A percentile compares a stretch with the other conserved stretches of the same genome.
Evolutionary conservation across 2,329 filamentous ascomycete species (phyloP).

Genomic region (Venturia oleaginea): DNA sequence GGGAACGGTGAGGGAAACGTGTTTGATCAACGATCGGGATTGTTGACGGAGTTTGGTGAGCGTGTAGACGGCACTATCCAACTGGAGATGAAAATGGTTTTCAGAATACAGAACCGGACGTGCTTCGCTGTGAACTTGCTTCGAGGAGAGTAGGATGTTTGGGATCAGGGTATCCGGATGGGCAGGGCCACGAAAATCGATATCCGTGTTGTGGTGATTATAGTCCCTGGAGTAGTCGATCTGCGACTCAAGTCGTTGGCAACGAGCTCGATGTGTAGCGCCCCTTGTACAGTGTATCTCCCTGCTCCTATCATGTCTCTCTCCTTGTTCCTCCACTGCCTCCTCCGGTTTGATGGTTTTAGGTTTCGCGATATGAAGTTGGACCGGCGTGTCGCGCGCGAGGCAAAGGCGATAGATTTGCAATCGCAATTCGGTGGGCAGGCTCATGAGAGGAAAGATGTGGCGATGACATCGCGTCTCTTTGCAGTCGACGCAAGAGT

Average conservation of each 20-base stretch:
- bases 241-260: neutral
- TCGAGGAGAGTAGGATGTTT: conserved; percentile 31
- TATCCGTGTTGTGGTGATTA: neutral
- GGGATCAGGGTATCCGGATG: conserved; percentile 16
- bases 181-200: neutral
- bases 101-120: conserved; percentile 32
- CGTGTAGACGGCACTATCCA: conserved; percentile 29
- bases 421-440: conserved; percentile 39
- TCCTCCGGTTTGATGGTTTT: conserved; percentile 15
- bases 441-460: conserved; percentile 31
- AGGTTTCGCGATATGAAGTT: conserved; percentile 20
- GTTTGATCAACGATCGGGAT: conserved; percentile 34
- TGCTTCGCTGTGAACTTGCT: conserved; percentile 33
- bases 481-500: neutral
- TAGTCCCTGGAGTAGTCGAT: neutral
- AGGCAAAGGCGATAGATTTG: conserved; percentile 35
- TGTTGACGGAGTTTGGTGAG: conserved; percentile 34
- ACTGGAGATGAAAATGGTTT: conserved; percentile 32
- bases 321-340: conserved; percentile 12
- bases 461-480: neutral
- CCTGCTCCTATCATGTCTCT: neutral
- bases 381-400: conserved; percentile 22
- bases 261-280: neutral
- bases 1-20: conserved; percentile 35
- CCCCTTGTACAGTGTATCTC: neutral